Conservation (phyloP, 345 rosid genomes). For the Sapria himalayana region DNA sequence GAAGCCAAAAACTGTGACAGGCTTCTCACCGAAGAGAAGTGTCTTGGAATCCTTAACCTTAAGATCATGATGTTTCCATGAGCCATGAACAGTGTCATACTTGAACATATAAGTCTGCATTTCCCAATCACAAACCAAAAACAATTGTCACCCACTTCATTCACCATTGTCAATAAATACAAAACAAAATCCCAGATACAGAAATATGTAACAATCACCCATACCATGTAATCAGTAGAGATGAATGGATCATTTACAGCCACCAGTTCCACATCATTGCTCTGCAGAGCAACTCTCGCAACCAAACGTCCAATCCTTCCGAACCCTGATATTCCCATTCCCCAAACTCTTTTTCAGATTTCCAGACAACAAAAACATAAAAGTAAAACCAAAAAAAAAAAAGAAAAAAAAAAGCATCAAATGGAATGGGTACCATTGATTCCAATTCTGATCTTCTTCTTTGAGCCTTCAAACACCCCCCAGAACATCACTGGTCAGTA, state of each 20-base stretch:
- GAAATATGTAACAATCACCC: neutral
- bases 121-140: neutral
- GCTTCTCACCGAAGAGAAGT: slow-evolving; percentile 12
- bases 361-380: neutral
- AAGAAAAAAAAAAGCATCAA: neutral
- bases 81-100: slow-evolving; percentile 12
- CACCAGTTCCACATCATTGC: slow-evolving; percentile 11
- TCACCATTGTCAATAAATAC: neutral
- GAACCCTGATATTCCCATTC: slow-evolving; percentile 4
- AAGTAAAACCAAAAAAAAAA: neutral
- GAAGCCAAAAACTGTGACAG: slow-evolving; percentile 10
- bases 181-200: neutral
- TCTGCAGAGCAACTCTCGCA: slow-evolving; percentile 10
- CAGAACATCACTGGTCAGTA: slow-evolving; percentile 4
- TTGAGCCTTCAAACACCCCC: neutral
- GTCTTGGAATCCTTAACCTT: slow-evolving; percentile 13
- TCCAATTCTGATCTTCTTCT: slow-evolving; percentile 32
- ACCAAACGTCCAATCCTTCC: slow-evolving; percentile 13
- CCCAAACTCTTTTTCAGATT: neutral
- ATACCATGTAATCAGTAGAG: slow-evolving; percentile 9
- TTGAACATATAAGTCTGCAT: slow-evolving; percentile 12
- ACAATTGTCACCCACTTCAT: neutral
- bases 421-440: slow-evolving; percentile 24
- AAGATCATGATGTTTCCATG: slow-evolving; percentile 13
- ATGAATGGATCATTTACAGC: slow-evolving; percentile 13